A percentile compares a stretch with the other conserved stretches of the same genome.
phyloP scores from a whole-genome alignment of 306 rosid species.

The Herpetospermum pedunculosum region DNA sequence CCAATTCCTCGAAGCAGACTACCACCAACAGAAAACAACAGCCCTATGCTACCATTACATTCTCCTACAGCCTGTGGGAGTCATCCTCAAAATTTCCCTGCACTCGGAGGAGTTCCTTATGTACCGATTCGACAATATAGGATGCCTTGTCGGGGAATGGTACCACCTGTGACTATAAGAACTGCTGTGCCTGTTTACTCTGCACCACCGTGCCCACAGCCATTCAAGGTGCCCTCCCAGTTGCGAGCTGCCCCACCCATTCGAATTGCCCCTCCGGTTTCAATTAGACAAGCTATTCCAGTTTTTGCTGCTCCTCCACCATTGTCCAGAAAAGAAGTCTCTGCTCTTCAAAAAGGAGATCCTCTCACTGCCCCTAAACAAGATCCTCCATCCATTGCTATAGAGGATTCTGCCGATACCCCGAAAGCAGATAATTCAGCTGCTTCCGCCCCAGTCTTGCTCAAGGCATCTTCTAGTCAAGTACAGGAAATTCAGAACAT shows the following conservation, averaged over 20 bases:
- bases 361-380: background rate
- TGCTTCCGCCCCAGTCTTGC: constrained; percentile 10
- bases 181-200: constrained; percentile 4
- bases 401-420: constrained; percentile 28
- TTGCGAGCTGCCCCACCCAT: background rate
- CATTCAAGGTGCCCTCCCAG: background rate
- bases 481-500: constrained; percentile 20
- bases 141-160: constrained; percentile 59
- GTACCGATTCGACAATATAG: constrained; percentile 75
- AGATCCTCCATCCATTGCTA: constrained; percentile 2
- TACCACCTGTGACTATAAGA: constrained; percentile 77
- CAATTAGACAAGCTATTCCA: background rate
- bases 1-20: constrained; percentile 33
- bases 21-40: constrained; percentile 21
- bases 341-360: constrained; percentile 21
- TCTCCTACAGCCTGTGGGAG: constrained; percentile 20
- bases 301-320: constrained; percentile 5
- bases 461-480: constrained; percentile 16
- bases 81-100: constrained; percentile 59
- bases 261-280: background rate
- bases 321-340: constrained; percentile 21
- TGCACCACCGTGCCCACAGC: background rate
- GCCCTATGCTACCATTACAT: constrained; percentile 15
- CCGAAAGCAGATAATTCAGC: constrained; percentile 29
- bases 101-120: constrained; percentile 70